Conservation (phyloP, 2,329 filamentous ascomycete species). For the Coniochaeta pulveracea region DNA sequence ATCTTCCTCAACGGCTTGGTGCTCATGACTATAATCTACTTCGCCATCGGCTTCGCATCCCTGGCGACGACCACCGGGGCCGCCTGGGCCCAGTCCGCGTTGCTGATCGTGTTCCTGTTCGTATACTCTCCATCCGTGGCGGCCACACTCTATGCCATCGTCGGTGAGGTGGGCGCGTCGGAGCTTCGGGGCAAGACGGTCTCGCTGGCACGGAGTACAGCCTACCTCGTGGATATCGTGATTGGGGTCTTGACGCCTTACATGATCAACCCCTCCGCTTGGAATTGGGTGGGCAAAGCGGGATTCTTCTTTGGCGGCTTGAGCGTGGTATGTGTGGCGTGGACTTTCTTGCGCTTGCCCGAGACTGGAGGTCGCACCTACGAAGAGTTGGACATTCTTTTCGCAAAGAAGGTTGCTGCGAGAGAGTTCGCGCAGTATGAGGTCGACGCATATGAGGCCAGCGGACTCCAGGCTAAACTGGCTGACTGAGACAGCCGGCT, state of each 20-base stretch:
- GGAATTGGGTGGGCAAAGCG: slow-evolving; percentile 11
- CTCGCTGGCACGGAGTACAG: slow-evolving; percentile 29
- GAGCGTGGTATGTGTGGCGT: slow-evolving; percentile 31
- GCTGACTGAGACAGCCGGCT: too few relatives aligned
- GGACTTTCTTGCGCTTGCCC: slow-evolving; percentile 40
- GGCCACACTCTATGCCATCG: slow-evolving; percentile 8
- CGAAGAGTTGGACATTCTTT: slow-evolving; percentile 44
- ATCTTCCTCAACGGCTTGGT: not conserved
- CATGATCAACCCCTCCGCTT: slow-evolving; percentile 22
- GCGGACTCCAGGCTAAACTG: too few relatives aligned
- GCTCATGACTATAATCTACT: not conserved
- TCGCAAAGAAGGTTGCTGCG: slow-evolving; percentile 23
- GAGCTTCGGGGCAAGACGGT: slow-evolving; percentile 34
- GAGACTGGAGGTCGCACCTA: slow-evolving; percentile 43
- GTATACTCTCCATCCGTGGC: slow-evolving; percentile 34
- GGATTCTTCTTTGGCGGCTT: slow-evolving; percentile 34
- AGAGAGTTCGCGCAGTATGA: too few relatives aligned
- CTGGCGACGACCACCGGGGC: not conserved
- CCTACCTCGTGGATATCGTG: slow-evolving; percentile 35
- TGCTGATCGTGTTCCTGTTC: slow-evolving; percentile 31
- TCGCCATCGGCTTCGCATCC: not conserved
- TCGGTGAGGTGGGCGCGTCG: slow-evolving; percentile 31
- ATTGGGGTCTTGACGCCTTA: slow-evolving; percentile 21
- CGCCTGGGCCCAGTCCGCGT: slow-evolving; percentile 30
- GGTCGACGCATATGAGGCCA: too few relatives aligned